Evolutionary conservation across 2,329 filamentous ascomycete genomes (phyloP), one percentile per base, ranked within the genome.

Genomic region (Akanthomyces dipterigenus): DNA sequence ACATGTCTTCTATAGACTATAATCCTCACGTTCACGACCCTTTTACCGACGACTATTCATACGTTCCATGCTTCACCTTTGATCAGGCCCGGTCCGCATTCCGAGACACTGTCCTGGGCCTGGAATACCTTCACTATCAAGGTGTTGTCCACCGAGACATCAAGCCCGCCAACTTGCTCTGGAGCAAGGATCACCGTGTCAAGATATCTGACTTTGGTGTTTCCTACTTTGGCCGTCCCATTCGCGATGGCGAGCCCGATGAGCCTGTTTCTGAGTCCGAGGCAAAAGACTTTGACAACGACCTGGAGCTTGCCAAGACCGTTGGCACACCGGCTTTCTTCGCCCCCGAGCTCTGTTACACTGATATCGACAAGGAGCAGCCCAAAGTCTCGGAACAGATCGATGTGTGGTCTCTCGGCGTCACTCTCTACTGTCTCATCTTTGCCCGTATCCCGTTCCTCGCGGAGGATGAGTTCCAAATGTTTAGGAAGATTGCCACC

Each of bases 141-240:
- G 90, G 90, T 18, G 90, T 93, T 49, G 89, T 93, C 28, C 90
- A 93, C 69, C 85, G 90, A 55, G 90, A 93, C 69, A 93, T 93
- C 73, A 93, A 93, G 71, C 90, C 90, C 1, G 93, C 93, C 42
- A 98, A 98, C 71, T 81, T 99, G 7, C 80, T 99, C 7, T 92
- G 93, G 79, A 96, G 91, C 55, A 87, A 80, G 67, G 88, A 92
- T 65, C 87, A 93, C 67, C 87, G 88, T 16, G 91, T 97, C 70
- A 99, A 99, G 79, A 99, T 99, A 63, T 98, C 95, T 5, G 95
- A 99, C 71, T 99, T 99, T 77, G 95, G 95, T 36, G 95, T 99
- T 1, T 99, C 95, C 1, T 99, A 98, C 73, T 91, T 99, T 64
- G 95, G 95, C 31, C 87, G 91, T 55, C 91, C 91, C 1, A 89